Percentiles rank a stretch among this genome's conserved stretches.
phyloP scores from a whole-genome alignment of 805 yeast species.

The Metschnikowia kofuensis region DNA sequence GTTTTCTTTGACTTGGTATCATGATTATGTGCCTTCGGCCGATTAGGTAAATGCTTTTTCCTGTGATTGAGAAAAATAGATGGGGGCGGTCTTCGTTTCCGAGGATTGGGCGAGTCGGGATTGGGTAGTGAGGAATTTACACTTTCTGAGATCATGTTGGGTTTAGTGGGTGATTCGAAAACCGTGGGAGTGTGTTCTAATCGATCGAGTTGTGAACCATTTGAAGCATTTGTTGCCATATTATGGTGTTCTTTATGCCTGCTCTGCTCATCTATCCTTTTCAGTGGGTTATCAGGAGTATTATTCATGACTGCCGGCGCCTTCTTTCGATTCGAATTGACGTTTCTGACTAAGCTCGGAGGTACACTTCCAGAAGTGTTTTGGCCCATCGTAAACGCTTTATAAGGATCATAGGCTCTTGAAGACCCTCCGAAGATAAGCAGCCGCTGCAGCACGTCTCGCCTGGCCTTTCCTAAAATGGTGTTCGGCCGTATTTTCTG shows the following conservation, averaged over 20 bases:
- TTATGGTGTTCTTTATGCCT: no score
- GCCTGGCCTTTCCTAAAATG: conserved; percentile 34
- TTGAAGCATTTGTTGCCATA: no score
- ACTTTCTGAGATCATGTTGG: no score
- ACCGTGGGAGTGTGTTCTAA: no score
- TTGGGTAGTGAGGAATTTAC: no score
- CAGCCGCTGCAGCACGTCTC: conserved; percentile 34
- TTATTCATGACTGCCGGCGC: neutral
- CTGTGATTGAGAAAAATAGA: conserved; percentile 14
- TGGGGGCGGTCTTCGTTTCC: conserved; percentile 11
- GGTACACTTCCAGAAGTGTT: neutral
- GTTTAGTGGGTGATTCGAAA: no score
- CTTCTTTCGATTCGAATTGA: neutral
- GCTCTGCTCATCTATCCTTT: no score
- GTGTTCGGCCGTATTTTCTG: conserved; percentile 16
- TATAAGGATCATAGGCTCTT: conserved; percentile 11
- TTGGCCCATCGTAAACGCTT: conserved; percentile 4
- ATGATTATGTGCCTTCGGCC: no score
- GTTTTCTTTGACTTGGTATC: neutral
- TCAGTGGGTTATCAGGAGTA: no score
- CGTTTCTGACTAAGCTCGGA: neutral
- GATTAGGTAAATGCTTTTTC: no score
- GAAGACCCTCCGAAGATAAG: conserved; percentile 26
- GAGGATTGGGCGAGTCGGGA: neutral
- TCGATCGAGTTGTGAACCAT: no score